These are phyloP conservation scores for Colletotrichum plurivorum DNA, from an alignment of 2,329 filamentous ascomycete genomes.

Conservation along the genomic window DNA sequence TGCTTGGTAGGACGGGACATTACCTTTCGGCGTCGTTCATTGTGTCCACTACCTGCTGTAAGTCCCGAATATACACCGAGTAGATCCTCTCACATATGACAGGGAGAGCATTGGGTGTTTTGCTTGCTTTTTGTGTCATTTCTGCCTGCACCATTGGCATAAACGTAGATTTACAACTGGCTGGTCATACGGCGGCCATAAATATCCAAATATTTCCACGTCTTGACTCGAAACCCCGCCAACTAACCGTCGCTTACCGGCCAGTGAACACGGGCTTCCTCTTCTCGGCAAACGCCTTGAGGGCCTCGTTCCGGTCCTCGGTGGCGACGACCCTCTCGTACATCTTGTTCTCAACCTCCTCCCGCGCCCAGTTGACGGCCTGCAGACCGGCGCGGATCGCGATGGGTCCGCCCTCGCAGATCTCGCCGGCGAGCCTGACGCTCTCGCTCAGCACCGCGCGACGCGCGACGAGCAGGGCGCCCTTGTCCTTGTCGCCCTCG, in stretches of 20 bases:
- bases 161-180: neutral
- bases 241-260: constrained; percentile 48
- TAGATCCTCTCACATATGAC: too few species aligned
- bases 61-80: too few species aligned
- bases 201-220: neutral
- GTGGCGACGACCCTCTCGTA: constrained; percentile 88
- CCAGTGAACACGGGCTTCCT: constrained; percentile 72
- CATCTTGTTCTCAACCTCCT: constrained; percentile 87
- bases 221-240: neutral
- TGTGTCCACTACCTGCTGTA: neutral
- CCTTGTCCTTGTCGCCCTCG: constrained; percentile 50
- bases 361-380: constrained; percentile 80
- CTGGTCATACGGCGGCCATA: neutral
- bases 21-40: neutral
- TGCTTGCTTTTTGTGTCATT: neutral
- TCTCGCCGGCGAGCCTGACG: constrained; percentile 83
- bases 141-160: neutral
- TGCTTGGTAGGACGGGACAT: neutral
- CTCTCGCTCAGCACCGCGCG: constrained; percentile 81
- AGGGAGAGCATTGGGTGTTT: too few species aligned
- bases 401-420: constrained; percentile 90
- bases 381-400: constrained; percentile 84
- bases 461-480: constrained; percentile 71
- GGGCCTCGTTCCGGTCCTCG: constrained; percentile 89
- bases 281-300: constrained; percentile 83